phyloP scores from a whole-genome alignment of 306 rosid species.

The Morella rubra region DNA sequence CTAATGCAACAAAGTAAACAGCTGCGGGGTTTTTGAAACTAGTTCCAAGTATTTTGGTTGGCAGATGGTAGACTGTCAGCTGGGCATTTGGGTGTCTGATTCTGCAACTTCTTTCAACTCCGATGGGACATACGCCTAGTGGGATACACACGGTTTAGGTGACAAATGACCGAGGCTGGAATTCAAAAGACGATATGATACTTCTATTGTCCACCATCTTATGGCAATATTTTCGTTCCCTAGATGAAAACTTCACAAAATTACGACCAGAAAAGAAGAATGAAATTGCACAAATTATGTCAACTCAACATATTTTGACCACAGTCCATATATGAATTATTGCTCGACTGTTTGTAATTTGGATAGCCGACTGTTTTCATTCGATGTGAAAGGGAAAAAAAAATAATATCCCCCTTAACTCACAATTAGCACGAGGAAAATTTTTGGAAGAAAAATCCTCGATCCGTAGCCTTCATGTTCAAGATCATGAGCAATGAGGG shows the following conservation, averaged over 20 bases:
- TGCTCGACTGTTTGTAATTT: neutral
- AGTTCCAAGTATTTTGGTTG: slow-evolving; percentile 9
- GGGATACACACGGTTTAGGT: neutral
- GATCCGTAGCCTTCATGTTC: neutral
- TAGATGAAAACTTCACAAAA: too few relatives aligned
- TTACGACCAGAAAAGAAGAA: neutral
- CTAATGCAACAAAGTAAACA: slow-evolving; percentile 14
- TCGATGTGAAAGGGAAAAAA: neutral
- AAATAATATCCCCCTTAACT: neutral
- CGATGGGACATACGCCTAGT: neutral
- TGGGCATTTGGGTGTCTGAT: neutral
- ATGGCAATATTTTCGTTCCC: neutral
- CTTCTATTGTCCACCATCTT: neutral
- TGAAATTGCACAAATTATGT: neutral
- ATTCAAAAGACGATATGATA: neutral
- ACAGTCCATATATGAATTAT: neutral
- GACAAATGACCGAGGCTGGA: neutral
- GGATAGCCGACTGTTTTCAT: neutral
- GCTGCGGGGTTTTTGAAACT: slow-evolving; percentile 2
- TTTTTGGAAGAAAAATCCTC: neutral
- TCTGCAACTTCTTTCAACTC: neutral
- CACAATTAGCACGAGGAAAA: neutral
- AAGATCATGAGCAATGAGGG: neutral
- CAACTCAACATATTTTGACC: neutral
- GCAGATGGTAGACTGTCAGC: neutral